A percentile compares a stretch with the other conserved stretches of the same genome.
phyloP scores from a whole-genome alignment of 805 yeast genomes.

The Komagataella pastoris region DNA sequence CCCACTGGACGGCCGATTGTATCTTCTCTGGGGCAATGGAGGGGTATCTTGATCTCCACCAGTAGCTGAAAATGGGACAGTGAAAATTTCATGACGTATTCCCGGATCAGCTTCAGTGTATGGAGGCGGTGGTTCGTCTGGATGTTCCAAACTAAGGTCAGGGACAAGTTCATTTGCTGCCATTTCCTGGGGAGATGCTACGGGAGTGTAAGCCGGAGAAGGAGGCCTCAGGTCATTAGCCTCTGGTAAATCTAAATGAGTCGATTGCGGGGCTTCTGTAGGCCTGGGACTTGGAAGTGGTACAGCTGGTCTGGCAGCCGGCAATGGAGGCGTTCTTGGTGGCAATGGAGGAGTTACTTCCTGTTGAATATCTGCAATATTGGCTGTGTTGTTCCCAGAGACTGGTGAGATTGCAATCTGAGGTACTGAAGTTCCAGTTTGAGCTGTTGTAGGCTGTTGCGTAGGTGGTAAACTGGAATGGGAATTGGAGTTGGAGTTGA shows the following conservation, averaged over 20 bases:
- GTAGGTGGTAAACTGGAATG: background rate
- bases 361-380: constrained; percentile 1
- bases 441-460: background rate
- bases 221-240: constrained; percentile 13
- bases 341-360: background rate
- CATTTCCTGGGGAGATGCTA: constrained; percentile 13
- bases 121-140: constrained; percentile 21
- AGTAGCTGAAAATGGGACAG: constrained; percentile 15
- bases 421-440: background rate
- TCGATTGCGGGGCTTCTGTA: background rate
- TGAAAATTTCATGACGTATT: constrained; percentile 6
- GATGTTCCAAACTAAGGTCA: constrained; percentile 4
- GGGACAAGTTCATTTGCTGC: background rate
- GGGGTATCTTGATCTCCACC: constrained; percentile 10
- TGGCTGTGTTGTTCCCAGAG: constrained; percentile 7
- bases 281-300: background rate
- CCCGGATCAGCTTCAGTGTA: constrained; percentile 19
- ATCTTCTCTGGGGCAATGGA: constrained; percentile 1
- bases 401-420: background rate
- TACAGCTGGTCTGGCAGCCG: background rate
- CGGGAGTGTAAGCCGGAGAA: constrained; percentile 15
- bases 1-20: background rate
- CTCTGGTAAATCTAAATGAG: constrained; percentile 2
- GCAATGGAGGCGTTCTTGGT: background rate
- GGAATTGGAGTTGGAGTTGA: background rate